phyloP scores from a whole-genome alignment of 2,329 filamentous ascomycete species.

The Arachnomyces sp. region DNA sequence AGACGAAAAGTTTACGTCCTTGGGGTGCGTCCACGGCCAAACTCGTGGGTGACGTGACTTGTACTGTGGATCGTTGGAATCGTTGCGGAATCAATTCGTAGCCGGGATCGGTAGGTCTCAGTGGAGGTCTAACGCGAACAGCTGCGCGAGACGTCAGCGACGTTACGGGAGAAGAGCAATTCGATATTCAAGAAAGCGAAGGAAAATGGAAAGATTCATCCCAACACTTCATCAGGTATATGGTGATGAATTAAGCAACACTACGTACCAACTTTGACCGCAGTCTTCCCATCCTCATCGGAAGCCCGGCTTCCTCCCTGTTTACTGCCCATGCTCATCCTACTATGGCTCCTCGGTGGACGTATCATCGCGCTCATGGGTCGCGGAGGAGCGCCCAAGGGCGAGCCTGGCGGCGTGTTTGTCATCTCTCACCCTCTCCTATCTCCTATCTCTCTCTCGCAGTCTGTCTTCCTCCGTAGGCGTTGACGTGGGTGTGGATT shows the following conservation, averaged over 20 bases:
- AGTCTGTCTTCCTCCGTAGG: too few relatives aligned
- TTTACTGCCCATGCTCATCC: conserved; percentile 73
- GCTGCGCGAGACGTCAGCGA: conserved; percentile 44
- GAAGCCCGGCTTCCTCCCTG: conserved; percentile 70
- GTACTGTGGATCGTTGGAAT: conserved; percentile 87
- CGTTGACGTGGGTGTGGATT: conserved; percentile 1
- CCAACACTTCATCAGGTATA: background rate
- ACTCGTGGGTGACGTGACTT: conserved; percentile 76
- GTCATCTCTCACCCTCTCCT: conserved; percentile 42
- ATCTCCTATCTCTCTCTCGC: background rate
- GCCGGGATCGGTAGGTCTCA: conserved; percentile 76
- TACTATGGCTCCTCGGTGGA: conserved; percentile 69
- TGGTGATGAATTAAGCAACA: background rate
- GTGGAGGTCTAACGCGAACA: conserved; percentile 82
- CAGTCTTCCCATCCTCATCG: conserved; percentile 81
- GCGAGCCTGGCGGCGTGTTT: conserved; percentile 62
- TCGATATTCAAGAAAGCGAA: background rate
- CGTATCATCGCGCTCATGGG: conserved; percentile 76
- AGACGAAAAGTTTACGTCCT: conserved; percentile 90
- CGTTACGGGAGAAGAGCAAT: too few relatives aligned
- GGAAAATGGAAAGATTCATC: background rate
- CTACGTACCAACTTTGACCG: conserved; percentile 89
- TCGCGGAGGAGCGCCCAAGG: conserved; percentile 50
- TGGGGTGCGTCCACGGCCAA: conserved; percentile 84
- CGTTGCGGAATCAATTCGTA: conserved; percentile 92